phyloP scores from a whole-genome alignment of 1,139 yeast species.

The Yamadazyma friedrichii region DNA sequence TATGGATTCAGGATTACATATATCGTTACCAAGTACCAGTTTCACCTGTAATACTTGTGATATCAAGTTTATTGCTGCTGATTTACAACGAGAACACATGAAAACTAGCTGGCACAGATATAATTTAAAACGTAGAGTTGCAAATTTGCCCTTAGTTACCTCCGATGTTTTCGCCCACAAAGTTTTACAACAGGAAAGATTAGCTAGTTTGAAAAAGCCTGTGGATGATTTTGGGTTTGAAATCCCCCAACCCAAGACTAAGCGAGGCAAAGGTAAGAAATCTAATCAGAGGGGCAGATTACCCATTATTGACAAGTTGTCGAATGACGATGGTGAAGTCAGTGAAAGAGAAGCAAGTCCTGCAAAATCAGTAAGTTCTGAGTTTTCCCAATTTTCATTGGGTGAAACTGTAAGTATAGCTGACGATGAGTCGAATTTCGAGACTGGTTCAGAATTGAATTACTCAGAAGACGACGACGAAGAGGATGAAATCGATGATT shows the following conservation, averaged over 20 bases:
- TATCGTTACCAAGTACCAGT: slow-evolving; percentile 27
- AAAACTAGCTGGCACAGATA: slow-evolving; percentile 96
- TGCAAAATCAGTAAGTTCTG: slow-evolving; percentile 52
- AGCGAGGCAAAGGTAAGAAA: slow-evolving; percentile 7
- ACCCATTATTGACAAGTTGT: not conserved
- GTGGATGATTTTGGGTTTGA: slow-evolving; percentile 70
- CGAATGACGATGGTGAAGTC: slow-evolving; percentile 2
- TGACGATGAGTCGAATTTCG: slow-evolving; percentile 40
- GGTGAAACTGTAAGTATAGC: slow-evolving; percentile 27
- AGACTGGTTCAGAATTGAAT: slow-evolving; percentile 32
- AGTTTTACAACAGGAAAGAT: slow-evolving; percentile 37
- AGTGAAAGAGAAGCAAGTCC: slow-evolving; percentile 47
- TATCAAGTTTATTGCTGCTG: slow-evolving; percentile 72
- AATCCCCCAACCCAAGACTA: slow-evolving; percentile 17
- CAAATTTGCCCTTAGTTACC: slow-evolving; percentile 73
- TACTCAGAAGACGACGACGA: slow-evolving; percentile 11
- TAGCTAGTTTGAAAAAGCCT: slow-evolving; percentile 32
- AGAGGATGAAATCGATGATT: slow-evolving; percentile 17
- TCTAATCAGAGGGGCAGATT: slow-evolving; percentile 10
- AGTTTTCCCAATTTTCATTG: slow-evolving; percentile 62
- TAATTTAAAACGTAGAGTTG: slow-evolving; percentile 88
- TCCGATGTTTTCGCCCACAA: slow-evolving; percentile 84
- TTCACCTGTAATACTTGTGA: slow-evolving; percentile 90
- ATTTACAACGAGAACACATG: slow-evolving; percentile 87
- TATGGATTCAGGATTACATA: slow-evolving; percentile 4